A percentile compares a stretch with the other conserved stretches of the same genome.
Conservation (phyloP, 2,329 filamentous ascomycete genomes). For the Phialophora verrucosa region DNA sequence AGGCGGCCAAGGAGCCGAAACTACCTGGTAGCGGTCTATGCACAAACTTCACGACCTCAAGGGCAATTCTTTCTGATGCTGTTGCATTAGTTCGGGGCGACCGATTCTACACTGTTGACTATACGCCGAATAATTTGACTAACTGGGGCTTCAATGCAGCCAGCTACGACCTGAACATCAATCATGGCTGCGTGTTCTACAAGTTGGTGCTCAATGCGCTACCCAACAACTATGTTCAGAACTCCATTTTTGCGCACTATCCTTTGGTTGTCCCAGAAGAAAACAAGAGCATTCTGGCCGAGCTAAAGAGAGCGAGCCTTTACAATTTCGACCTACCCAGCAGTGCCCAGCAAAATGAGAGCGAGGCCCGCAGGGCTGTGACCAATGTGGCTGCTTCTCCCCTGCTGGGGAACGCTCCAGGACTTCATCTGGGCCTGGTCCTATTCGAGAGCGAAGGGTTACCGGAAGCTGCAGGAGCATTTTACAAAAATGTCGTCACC, state of each 20-base stretch:
- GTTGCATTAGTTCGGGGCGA: constrained; percentile 53
- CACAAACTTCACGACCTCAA: constrained; percentile 53
- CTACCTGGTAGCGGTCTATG: constrained; percentile 56
- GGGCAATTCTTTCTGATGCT: constrained; percentile 53
- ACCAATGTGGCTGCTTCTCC: neutral
- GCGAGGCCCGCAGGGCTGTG: constrained; percentile 52
- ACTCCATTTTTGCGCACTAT: constrained; percentile 58
- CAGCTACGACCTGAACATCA: constrained; percentile 50
- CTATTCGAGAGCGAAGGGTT: constrained; percentile 43
- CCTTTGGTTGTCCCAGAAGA: constrained; percentile 56
- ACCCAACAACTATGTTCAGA: constrained; percentile 54
- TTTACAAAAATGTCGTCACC: constrained; percentile 55
- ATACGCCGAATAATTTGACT: constrained; percentile 50
- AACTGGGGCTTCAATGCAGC: constrained; percentile 54
- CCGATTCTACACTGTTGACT: constrained; percentile 54
- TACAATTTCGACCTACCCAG: constrained; percentile 49
- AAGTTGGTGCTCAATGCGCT: constrained; percentile 57
- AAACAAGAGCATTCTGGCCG: constrained; percentile 51
- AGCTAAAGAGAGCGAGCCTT: constrained; percentile 48
- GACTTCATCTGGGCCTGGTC: constrained; percentile 15
- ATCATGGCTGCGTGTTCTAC: constrained; percentile 58
- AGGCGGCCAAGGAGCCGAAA: constrained; percentile 61
- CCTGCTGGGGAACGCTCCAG: neutral
- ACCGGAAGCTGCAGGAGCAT: constrained; percentile 52
- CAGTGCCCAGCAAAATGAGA: constrained; percentile 43